Percentiles rank a stretch among this genome's conserved stretches.
Evolutionary conservation across 495 filamentous ascomycete species (phyloP).

Genomic region (Amphirosellinia nigrospora): DNA sequence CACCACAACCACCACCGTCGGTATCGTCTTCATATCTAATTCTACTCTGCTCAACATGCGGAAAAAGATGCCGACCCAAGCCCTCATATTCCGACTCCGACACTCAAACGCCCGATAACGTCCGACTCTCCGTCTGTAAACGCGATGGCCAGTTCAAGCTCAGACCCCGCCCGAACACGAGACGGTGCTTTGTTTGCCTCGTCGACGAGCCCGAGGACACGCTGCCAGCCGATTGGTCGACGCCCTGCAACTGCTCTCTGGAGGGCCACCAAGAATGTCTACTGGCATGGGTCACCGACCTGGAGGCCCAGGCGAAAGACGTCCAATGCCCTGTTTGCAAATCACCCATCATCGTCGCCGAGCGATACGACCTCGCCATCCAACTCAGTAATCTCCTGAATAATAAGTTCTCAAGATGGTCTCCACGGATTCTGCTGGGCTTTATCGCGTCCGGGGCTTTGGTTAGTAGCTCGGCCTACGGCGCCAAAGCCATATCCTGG

Average conservation of each 20-base stretch:
- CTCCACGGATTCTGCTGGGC: constrained; percentile 65
- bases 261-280: constrained; percentile 91
- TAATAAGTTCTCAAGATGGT: constrained; percentile 57
- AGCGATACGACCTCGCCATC: constrained; percentile 72
- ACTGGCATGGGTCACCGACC: constrained; percentile 86
- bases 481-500: constrained; percentile 37
- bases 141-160: constrained; percentile 4
- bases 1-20: not conserved
- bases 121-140: not conserved
- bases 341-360: constrained; percentile 72
- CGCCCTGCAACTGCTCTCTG: constrained; percentile 85
- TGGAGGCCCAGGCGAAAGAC: constrained; percentile 66
- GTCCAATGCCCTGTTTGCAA: constrained; percentile 91
- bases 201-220: constrained; percentile 77
- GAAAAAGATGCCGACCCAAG: constrained; percentile 14
- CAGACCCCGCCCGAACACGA: constrained; percentile 47
- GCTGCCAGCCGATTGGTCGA: constrained; percentile 73
- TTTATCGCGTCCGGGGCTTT: constrained; percentile 60
- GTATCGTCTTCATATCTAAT: not conserved
- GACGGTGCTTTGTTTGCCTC: constrained; percentile 94
- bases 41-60: not conserved
- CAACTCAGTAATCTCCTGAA: constrained; percentile 62
- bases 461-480: constrained; percentile 49
- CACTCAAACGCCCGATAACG: not conserved
- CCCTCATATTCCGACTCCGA: constrained; percentile 28